Evolutionary conservation across 2,329 filamentous ascomycete species (phyloP).

Genomic region (Penicillium decumbens): DNA sequence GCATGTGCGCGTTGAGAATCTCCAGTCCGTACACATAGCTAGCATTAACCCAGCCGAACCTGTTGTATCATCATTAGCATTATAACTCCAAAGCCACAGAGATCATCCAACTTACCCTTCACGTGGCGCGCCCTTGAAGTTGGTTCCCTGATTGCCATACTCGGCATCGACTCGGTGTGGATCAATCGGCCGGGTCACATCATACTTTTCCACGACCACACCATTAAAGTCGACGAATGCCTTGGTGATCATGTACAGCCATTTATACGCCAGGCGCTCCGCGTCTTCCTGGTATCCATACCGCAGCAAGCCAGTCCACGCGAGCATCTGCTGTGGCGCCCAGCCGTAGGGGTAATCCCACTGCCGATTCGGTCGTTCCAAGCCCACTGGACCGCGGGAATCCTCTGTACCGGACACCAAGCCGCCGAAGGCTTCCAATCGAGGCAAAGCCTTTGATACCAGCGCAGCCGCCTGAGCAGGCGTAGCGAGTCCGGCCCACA

Average conservation of each 20-base stretch:
- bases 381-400: slow-evolving; percentile 72
- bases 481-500: slow-evolving; percentile 88
- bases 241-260: slow-evolving; percentile 97
- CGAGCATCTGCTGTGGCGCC: slow-evolving; percentile 97
- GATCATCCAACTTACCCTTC: slow-evolving; percentile 69
- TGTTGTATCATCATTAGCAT: slow-evolving; percentile 38
- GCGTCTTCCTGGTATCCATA: slow-evolving; percentile 91
- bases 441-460: slow-evolving; percentile 74
- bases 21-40: slow-evolving; percentile 92
- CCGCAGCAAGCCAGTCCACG: slow-evolving; percentile 86
- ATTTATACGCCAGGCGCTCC: slow-evolving; percentile 86
- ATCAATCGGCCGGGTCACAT: slow-evolving; percentile 84
- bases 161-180: slow-evolving; percentile 94
- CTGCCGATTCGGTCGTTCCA: slow-evolving; percentile 87
- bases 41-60: slow-evolving; percentile 98
- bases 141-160: slow-evolving; percentile 92
- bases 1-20: slow-evolving; percentile 83
- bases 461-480: slow-evolving; percentile 81
- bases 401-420: slow-evolving; percentile 84
- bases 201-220: slow-evolving; percentile 97
- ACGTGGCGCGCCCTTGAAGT: slow-evolving; percentile 92
- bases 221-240: slow-evolving; percentile 98
- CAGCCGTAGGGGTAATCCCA: slow-evolving; percentile 99
- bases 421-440: slow-evolving; percentile 82
- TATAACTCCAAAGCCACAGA: background rate